Conservation (phyloP, 768 basidiomycete species). For the Lentinula guzmanii region DNA sequence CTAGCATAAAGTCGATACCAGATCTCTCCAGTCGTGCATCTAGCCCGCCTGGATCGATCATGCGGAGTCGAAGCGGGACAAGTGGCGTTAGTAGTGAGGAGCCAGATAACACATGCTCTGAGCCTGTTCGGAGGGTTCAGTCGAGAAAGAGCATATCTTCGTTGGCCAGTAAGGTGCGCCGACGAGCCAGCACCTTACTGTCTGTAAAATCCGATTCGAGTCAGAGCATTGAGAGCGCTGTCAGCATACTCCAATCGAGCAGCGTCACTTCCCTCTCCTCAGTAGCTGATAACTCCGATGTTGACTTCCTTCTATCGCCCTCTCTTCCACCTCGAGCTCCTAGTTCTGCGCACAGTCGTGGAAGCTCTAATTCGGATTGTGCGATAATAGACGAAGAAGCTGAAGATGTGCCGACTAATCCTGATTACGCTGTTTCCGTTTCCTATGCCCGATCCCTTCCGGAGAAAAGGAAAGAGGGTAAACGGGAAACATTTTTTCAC, state of each 20-base stretch:
- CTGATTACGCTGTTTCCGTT: not conserved
- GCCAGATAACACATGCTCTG: not conserved
- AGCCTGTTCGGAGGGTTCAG: not conserved
- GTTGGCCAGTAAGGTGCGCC: not conserved
- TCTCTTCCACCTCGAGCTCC: not conserved
- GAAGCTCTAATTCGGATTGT: slow-evolving; percentile 1
- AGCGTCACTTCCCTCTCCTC: not conserved
- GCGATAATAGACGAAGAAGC: slow-evolving; percentile 1
- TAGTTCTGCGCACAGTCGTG: not conserved
- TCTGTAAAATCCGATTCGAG: not conserved
- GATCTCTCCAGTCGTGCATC: not conserved
- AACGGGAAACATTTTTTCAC: not conserved
- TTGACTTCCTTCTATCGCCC: not conserved
- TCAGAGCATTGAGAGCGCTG: not conserved
- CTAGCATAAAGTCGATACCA: not conserved
- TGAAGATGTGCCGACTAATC: not conserved
- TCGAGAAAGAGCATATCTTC: not conserved
- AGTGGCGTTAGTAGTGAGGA: not conserved
- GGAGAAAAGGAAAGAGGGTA: not conserved
- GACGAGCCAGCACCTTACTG: not conserved
- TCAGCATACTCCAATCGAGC: not conserved
- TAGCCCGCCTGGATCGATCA: not conserved
- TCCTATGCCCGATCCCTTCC: not conserved
- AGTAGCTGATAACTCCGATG: not conserved
- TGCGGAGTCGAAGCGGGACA: not conserved